A percentile compares a stretch with the other conserved stretches of the same genome.
Conservation (phyloP, 352 stramenopile genomes). For the Phytopythium chamaehyphon region DNA sequence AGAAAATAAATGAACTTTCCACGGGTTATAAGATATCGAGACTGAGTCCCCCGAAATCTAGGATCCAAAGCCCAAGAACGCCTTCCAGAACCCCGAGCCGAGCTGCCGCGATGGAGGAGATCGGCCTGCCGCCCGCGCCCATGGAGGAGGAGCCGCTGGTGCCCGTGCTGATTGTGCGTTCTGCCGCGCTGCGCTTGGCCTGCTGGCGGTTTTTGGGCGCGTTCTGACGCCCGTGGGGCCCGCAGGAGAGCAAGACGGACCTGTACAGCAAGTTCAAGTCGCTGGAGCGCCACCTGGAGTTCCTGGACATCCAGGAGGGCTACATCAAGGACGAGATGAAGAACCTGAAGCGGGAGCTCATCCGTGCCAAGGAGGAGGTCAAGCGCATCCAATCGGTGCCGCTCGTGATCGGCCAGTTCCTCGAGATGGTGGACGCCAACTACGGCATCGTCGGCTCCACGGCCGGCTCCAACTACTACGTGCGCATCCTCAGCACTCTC, state of each 20-base stretch:
- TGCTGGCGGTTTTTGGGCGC: neutral
- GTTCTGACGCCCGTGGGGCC: neutral
- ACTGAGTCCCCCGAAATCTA: no score
- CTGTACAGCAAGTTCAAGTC: conserved; percentile 81
- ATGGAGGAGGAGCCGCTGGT: conserved; percentile 52
- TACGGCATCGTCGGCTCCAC: conserved; percentile 98
- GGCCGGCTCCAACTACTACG: conserved; percentile 98
- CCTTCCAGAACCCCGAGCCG: no score
- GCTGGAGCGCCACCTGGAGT: conserved; percentile 76
- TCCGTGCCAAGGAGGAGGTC: conserved; percentile 99
- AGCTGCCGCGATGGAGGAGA: conserved; percentile 48
- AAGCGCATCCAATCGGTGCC: conserved; percentile 99
- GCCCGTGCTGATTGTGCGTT: conserved; percentile 35
- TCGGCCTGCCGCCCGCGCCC: conserved; percentile 31
- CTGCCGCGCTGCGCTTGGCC: neutral
- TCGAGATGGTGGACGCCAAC: conserved; percentile 99
- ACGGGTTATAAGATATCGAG: no score
- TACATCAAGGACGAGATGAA: conserved; percentile 99
- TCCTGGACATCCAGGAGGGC: conserved; percentile 91
- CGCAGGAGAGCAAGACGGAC: conserved; percentile 56
- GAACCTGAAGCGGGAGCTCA: conserved; percentile 98
- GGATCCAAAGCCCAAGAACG: no score
- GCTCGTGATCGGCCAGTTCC: conserved; percentile 99
- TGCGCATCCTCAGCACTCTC: conserved; percentile 98
- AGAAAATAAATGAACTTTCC: no score